These are phyloP conservation scores for Silene vulgaris DNA, from an alignment of 179 eudicot species.

Conservation along the genomic window DNA sequence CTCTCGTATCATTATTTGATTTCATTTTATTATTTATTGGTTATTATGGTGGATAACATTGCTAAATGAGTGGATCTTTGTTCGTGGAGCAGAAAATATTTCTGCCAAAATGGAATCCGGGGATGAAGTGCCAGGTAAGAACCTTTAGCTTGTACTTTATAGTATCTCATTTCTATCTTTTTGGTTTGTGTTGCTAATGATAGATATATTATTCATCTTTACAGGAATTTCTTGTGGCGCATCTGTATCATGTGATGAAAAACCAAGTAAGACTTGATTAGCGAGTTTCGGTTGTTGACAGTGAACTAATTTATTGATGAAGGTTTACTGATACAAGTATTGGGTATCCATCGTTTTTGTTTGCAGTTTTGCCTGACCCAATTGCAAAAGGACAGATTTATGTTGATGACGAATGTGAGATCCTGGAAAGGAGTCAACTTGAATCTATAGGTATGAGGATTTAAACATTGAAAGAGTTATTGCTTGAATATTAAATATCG, in stretches of 20 bases:
- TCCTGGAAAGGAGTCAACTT: constrained; percentile 11
- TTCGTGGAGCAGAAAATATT: constrained; percentile 41
- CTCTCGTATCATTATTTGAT: background rate
- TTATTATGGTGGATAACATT: constrained; percentile 5
- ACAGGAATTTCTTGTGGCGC: constrained; percentile 20
- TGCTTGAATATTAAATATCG: background rate
- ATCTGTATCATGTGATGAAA: constrained; percentile 14
- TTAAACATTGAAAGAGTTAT: background rate
- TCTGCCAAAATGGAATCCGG: constrained; percentile 34
- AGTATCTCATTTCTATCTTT: background rate
- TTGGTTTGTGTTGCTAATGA: background rate
- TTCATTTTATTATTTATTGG: constrained; percentile 1
- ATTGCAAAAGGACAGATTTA: background rate
- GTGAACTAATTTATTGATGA: background rate
- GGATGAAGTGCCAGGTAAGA: constrained; percentile 39
- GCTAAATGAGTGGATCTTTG: background rate
- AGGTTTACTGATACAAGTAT: background rate
- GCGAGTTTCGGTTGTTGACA: background rate
- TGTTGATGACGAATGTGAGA: constrained; percentile 1
- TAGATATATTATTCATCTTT: background rate
- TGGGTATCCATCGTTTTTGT: background rate
- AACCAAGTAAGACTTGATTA: constrained; percentile 21
- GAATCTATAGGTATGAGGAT: constrained; percentile 41
- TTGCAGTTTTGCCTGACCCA: constrained; percentile 20
- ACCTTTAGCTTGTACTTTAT: background rate